Evolutionary conservation across 192 early-diverging fungal genomes (phyloP).

Genomic region (Umbelopsis ramanniana): DNA sequence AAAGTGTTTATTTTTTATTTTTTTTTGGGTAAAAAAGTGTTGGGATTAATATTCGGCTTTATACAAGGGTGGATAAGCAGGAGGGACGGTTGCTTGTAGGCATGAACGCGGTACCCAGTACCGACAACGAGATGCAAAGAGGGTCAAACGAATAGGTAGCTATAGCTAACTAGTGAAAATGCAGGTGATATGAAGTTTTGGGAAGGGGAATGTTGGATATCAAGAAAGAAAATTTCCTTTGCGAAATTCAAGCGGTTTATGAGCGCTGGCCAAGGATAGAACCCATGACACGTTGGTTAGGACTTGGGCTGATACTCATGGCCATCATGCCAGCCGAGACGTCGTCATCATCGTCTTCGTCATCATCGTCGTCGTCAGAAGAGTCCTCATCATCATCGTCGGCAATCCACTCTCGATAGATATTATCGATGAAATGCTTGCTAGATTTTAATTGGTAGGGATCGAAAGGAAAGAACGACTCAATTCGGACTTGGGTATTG

Average conservation of each 20-base stretch:
- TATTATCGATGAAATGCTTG: slow-evolving; percentile 63
- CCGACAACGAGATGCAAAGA: neutral
- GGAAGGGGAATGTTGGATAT: neutral
- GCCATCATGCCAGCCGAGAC: slow-evolving; percentile 54
- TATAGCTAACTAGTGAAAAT: neutral
- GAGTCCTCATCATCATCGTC: slow-evolving; percentile 62
- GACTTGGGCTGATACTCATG: slow-evolving; percentile 62
- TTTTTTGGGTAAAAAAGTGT: neutral
- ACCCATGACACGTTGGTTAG: slow-evolving; percentile 38
- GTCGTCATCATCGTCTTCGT: slow-evolving; percentile 43
- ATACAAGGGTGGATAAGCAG: slow-evolving; percentile 1
- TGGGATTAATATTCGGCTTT: neutral
- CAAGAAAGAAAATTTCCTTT: neutral
- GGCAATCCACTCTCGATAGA: slow-evolving; percentile 84
- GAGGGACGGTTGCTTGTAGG: neutral
- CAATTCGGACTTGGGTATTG: slow-evolving; percentile 51
- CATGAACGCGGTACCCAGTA: neutral
- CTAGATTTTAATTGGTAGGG: slow-evolving; percentile 80
- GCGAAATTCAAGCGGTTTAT: neutral
- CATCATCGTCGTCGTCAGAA: slow-evolving; percentile 40
- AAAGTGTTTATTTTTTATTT: neutral
- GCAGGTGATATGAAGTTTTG: neutral
- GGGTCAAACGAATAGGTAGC: too few relatives aligned
- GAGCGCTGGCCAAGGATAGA: slow-evolving; percentile 11
- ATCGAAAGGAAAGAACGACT: slow-evolving; percentile 94